Base-by-base conservation (phyloP, 1,139 yeast genomes). In the Kurtzmaniella natalensis region DNA sequence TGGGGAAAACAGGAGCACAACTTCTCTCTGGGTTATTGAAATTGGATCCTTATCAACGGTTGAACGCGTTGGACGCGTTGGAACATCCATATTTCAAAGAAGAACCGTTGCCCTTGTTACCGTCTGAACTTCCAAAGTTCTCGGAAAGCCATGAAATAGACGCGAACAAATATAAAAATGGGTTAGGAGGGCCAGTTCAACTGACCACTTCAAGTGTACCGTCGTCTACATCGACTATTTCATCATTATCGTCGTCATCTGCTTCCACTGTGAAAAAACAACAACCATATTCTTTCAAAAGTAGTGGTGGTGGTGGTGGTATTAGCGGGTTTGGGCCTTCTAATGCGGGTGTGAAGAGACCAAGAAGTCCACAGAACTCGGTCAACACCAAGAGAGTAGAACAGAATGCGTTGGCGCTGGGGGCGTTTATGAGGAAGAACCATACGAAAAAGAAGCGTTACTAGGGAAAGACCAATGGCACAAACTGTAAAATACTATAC, bases 91-190 rank as follows among this genome's bases (percentile, higher is more conserved):
- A 81, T 58, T 88, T 92, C 59, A 61, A 51, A 17, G 61, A 61
- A 3, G 77, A 70, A 1, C 96, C 96, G 0, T 45, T 68, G 17
- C 88, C 95, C 0, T 64, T 76, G 11, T 39, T 46, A 11, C 75
- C 78, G 0, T 49, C 58, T 10, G 75, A 75, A n/a, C 59, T 85
- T 31, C 92, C 94, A 0, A 59, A 59, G 30, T 84, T 82, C 47
- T 88, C 83, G 42, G 95, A 89, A 44, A 78, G 94, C 43, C 97
- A 92, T 54, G 97, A 92, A 55, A 76, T 87, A 27, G 95, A 85
- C 51, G 77, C 78, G 36, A 80, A 83, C 40, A 66, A 78, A 44
- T 80, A 72, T 48, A 77, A 76, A 45, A 46, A 50, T 50, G 40
- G 41, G 46, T 18, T 34, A 45, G 15, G 32, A 25, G 32, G 30